Conservation (phyloP, 2,329 filamentous ascomycete genomes). For the Aspergillus flavus region DNA sequence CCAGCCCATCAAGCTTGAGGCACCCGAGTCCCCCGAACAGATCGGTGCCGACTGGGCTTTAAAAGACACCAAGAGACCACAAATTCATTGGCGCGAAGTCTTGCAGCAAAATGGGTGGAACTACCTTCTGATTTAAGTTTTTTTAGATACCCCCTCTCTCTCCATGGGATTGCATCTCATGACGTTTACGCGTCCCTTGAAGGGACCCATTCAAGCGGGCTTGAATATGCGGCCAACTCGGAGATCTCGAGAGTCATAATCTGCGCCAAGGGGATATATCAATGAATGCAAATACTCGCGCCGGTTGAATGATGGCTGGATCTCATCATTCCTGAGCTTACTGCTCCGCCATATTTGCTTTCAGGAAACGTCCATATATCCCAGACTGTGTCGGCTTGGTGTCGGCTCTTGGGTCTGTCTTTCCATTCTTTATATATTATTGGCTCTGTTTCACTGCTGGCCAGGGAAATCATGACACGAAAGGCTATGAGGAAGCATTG, state of each 20-base stretch:
- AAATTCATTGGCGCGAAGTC: slow-evolving; percentile 91
- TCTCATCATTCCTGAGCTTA: neutral
- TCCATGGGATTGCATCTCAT: slow-evolving; percentile 21
- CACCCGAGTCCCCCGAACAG: slow-evolving; percentile 20
- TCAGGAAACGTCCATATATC: neutral
- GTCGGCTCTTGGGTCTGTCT: neutral
- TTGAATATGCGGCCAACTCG: slow-evolving; percentile 20
- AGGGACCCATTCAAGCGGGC: slow-evolving; percentile 24
- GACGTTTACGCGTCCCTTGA: slow-evolving; percentile 20
- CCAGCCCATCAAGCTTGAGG: slow-evolving; percentile 25
- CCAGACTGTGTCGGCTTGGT: slow-evolving; percentile 4
- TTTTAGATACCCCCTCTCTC: neutral
- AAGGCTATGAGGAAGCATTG: slow-evolving; percentile 1
- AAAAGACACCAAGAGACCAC: slow-evolving; percentile 49
- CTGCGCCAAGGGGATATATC: slow-evolving; percentile 1
- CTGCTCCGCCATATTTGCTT: neutral
- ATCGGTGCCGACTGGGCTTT: slow-evolving; percentile 10
- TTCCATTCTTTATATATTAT: slow-evolving; percentile 1
- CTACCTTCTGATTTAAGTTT: slow-evolving; percentile 77
- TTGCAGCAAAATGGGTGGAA: slow-evolving; percentile 93
- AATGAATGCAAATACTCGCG: neutral
- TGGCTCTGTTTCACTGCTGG: slow-evolving; percentile 7
- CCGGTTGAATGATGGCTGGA: neutral
- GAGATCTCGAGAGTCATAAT: slow-evolving; percentile 9
- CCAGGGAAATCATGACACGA: neutral